phyloP scores from a whole-genome alignment of 2,329 filamentous ascomycete species.

The Claviceps africana region DNA sequence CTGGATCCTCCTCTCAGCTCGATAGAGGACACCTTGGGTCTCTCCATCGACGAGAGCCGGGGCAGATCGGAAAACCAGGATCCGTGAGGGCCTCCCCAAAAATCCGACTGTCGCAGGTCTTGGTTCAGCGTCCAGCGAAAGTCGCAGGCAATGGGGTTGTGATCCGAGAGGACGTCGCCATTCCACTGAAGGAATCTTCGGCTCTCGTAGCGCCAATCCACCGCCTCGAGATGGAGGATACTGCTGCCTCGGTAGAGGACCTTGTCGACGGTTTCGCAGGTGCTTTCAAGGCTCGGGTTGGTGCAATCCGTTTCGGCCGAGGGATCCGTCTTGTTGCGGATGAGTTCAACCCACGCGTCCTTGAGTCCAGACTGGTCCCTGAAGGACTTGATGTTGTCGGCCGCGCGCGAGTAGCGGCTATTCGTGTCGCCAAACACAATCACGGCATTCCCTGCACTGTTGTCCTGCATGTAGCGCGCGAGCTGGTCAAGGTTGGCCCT shows the following conservation, averaged over 20 bases:
- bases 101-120: neutral
- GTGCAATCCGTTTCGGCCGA: neutral
- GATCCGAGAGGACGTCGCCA: neutral
- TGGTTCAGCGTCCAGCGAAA: neutral
- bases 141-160: neutral
- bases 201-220: neutral
- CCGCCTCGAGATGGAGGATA: neutral
- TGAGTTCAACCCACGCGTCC: neutral
- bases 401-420: neutral
- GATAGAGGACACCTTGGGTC: neutral
- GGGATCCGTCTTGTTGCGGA: neutral
- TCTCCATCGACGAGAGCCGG: neutral
- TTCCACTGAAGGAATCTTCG: neutral
- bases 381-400: neutral
- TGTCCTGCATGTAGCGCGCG: neutral
- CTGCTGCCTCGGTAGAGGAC: neutral
- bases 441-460: neutral
- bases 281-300: neutral
- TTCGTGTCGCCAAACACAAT: neutral
- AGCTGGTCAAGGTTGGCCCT: neutral
- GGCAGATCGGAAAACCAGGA: neutral
- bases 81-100: neutral
- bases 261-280: neutral
- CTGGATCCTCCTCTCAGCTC: neutral
- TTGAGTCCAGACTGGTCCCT: neutral